Evolutionary conservation across 2,329 filamentous ascomycete species (phyloP).

Genomic region (Ophioceras dolichostomum): DNA sequence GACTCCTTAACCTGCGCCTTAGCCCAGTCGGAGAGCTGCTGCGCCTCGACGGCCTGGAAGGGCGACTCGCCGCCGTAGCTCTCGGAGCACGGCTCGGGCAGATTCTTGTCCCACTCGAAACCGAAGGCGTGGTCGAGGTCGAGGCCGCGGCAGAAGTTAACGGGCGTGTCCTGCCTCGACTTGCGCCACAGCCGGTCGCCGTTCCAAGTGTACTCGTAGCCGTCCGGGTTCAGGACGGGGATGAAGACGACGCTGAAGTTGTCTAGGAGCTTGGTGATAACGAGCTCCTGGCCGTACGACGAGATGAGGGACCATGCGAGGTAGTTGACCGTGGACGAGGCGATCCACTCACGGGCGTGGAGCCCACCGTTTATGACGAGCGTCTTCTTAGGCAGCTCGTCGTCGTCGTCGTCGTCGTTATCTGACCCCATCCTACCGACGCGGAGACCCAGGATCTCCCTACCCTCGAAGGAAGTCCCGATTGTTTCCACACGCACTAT

Average conservation of each 20-base stretch:
- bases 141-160: slow-evolving; percentile 74
- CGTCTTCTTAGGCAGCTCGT: slow-evolving; percentile 12
- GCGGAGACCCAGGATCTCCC: slow-evolving; percentile 71
- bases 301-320: slow-evolving; percentile 81
- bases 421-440: slow-evolving; percentile 39
- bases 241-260: slow-evolving; percentile 82
- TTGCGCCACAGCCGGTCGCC: slow-evolving; percentile 91
- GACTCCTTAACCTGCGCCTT: slow-evolving; percentile 60
- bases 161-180: slow-evolving; percentile 70
- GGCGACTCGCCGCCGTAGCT: slow-evolving; percentile 74
- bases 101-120: slow-evolving; percentile 67
- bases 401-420: slow-evolving; percentile 15
- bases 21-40: slow-evolving; percentile 68
- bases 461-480: slow-evolving; percentile 78
- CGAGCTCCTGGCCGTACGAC: slow-evolving; percentile 59
- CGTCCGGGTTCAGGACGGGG: slow-evolving; percentile 84
- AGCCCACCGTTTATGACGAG: slow-evolving; percentile 60
- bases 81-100: slow-evolving; percentile 78
- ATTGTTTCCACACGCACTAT: slow-evolving; percentile 56
- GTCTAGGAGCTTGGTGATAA: slow-evolving; percentile 66
- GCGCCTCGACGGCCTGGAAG: slow-evolving; percentile 74
- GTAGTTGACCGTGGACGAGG: slow-evolving; percentile 81
- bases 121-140: slow-evolving; percentile 83
- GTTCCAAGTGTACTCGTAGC: slow-evolving; percentile 89
- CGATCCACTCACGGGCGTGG: slow-evolving; percentile 97